phyloP scores from a whole-genome alignment of 805 yeast species.

The Pichia ethanolica region DNA sequence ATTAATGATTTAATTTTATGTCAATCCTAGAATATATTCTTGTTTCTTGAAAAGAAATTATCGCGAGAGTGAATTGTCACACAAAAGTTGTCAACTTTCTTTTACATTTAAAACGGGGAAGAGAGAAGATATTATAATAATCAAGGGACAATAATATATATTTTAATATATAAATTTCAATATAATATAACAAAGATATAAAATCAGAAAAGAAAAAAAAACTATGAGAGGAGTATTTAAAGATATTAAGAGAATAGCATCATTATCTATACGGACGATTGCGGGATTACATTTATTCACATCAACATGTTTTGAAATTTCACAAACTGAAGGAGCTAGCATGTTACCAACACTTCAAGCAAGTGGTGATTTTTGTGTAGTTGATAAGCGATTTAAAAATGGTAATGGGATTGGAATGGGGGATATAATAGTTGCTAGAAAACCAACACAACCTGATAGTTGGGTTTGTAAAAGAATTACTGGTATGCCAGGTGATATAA shows the following conservation, averaged over 20 bases:
- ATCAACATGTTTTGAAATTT: slow-evolving; percentile 19
- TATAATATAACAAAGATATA: background rate
- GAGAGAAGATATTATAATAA: too few relatives aligned
- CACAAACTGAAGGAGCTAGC: slow-evolving; percentile 82
- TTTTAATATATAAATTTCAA: too few relatives aligned
- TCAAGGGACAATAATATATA: too few relatives aligned
- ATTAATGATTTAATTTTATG: too few relatives aligned
- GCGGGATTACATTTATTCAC: slow-evolving; percentile 53
- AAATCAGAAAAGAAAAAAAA: too few relatives aligned
- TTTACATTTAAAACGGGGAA: too few relatives aligned
- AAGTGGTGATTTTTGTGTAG: slow-evolving; percentile 71
- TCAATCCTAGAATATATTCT: too few relatives aligned
- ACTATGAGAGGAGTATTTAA: background rate
- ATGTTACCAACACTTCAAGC: slow-evolving; percentile 88
- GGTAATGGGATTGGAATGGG: slow-evolving; percentile 73
- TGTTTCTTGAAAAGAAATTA: too few relatives aligned
- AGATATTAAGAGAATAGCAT: slow-evolving; percentile 15
- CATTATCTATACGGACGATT: slow-evolving; percentile 48
- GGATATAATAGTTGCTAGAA: slow-evolving; percentile 78
- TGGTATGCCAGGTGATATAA: slow-evolving; percentile 92
- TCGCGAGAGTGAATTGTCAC: too few relatives aligned
- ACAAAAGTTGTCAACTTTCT: too few relatives aligned
- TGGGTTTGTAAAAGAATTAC: slow-evolving; percentile 89
- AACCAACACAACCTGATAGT: slow-evolving; percentile 82
- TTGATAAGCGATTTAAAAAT: slow-evolving; percentile 51